These are phyloP conservation scores for Brettanomyces anomalus DNA, from an alignment of 805 yeast species.

Conservation along the genomic window DNA sequence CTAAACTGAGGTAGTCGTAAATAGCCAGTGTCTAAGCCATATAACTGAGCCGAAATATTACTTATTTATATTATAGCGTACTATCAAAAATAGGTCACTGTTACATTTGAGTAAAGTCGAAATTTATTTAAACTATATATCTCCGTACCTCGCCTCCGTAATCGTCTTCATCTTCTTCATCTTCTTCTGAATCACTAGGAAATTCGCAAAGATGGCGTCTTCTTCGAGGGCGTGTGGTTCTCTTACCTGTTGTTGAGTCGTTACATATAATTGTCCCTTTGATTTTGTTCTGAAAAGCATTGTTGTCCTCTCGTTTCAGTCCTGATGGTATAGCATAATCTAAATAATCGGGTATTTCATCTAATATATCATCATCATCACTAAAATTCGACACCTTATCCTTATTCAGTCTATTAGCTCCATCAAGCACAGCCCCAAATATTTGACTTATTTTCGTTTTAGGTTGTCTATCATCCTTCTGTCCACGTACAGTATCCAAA, in stretches of 20 bases:
- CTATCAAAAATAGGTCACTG: too few species aligned
- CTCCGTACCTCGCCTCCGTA: constrained; percentile 16
- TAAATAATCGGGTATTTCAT: not conserved
- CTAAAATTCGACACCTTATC: constrained; percentile 1
- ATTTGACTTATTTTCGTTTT: constrained; percentile 5
- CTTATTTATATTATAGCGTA: too few species aligned
- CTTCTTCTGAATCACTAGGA: constrained; percentile 4
- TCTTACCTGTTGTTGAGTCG: constrained; percentile 1
- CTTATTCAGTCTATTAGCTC: not conserved
- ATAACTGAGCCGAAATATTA: too few species aligned
- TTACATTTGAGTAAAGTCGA: too few species aligned
- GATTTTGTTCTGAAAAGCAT: constrained; percentile 4
- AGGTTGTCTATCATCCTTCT: too few species aligned
- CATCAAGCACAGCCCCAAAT: constrained; percentile 9
- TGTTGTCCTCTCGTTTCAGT: not conserved
- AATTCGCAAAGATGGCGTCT: not conserved
- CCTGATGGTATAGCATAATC: not conserved
- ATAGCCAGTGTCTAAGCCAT: too few species aligned
- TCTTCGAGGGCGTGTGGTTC: not conserved
- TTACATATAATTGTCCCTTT: constrained; percentile 5
- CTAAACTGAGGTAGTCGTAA: too few species aligned
- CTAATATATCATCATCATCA: constrained; percentile 11
- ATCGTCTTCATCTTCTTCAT: constrained; percentile 12
- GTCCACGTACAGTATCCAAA: not conserved
- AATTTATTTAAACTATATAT: too few species aligned